Conservation (phyloP, 179 eudicot genomes). For the Heliamphora pulchella region DNA sequence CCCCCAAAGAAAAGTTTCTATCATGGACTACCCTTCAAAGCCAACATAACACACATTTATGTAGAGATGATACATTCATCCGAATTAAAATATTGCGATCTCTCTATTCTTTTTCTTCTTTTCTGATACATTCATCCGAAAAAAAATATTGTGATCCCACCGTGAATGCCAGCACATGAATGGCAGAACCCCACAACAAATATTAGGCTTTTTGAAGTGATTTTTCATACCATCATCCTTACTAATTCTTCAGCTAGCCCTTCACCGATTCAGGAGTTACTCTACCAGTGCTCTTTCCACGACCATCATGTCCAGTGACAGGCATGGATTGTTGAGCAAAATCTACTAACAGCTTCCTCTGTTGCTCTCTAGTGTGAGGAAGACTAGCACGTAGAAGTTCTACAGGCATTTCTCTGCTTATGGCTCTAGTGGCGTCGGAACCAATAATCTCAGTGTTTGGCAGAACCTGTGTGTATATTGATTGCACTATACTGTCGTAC, state of each 20-base stretch:
- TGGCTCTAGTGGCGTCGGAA: constrained; percentile 60
- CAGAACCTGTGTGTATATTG: constrained; percentile 41
- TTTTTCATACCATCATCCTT: too few species aligned
- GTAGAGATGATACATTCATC: constrained; percentile 8
- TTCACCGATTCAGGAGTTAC: constrained; percentile 39
- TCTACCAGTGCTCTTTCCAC: constrained; percentile 32
- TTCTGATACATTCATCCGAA: neutral
- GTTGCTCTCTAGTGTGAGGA: constrained; percentile 76
- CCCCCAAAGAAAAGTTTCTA: constrained; percentile 9
- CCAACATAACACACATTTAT: constrained; percentile 16
- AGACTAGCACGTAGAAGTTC: constrained; percentile 88
- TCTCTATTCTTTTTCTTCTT: neutral
- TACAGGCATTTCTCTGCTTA: constrained; percentile 77
- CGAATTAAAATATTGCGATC: constrained; percentile 14
- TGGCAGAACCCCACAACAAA: too few species aligned
- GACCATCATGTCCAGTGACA: constrained; percentile 35
- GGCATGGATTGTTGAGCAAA: constrained; percentile 78
- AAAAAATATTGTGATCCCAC: neutral
- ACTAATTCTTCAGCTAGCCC: constrained; percentile 19
- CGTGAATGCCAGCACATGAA: too few species aligned
- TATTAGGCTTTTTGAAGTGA: too few species aligned
- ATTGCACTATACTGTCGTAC: constrained; percentile 69
- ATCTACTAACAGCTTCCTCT: constrained; percentile 60
- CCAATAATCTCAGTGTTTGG: constrained; percentile 35
- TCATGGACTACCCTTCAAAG: constrained; percentile 8